Percentiles rank a stretch among this genome's conserved stretches.
These are phyloP conservation scores for Trypanosoma scelopori DNA, from an alignment of 208 protist genomes.

Conservation along the genomic window DNA sequence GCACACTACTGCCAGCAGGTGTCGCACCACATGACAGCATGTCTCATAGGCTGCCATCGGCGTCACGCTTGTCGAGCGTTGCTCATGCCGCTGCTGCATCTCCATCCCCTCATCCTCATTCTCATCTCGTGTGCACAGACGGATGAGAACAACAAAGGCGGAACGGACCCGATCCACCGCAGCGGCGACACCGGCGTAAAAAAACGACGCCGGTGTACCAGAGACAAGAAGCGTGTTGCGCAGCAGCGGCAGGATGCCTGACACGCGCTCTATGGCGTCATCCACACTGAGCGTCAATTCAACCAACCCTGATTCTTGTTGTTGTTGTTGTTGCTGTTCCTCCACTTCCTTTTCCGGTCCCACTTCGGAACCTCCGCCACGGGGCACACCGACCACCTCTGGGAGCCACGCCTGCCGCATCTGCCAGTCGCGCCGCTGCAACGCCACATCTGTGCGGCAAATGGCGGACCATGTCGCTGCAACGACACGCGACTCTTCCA, in stretches of 20 bases:
- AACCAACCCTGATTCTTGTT: neutral
- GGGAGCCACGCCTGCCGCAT: slow-evolving; percentile 17
- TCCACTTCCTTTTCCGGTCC: slow-evolving; percentile 6
- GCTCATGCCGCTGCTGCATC: neutral
- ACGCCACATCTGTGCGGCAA: slow-evolving; percentile 35
- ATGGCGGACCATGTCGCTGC: slow-evolving; percentile 58
- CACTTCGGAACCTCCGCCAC: neutral
- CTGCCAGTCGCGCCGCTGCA: slow-evolving; percentile 36
- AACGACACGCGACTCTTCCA: slow-evolving; percentile 34
- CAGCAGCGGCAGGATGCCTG: slow-evolving; percentile 15
- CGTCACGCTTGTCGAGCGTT: neutral
- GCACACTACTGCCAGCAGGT: slow-evolving; percentile 20
- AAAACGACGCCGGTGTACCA: slow-evolving; percentile 27
- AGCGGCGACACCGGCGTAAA: slow-evolving; percentile 23
- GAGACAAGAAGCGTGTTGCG: slow-evolving; percentile 19
- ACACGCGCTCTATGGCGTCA: slow-evolving; percentile 5
- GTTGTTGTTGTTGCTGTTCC: slow-evolving; percentile 6
- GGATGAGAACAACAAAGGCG: slow-evolving; percentile 22
- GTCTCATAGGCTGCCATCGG: slow-evolving; percentile 8
- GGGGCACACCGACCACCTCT: neutral
- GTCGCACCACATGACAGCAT: slow-evolving; percentile 20
- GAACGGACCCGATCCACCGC: slow-evolving; percentile 19
- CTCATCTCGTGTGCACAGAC: neutral
- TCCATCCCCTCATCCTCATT: neutral
- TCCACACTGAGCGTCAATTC: neutral